Percentiles rank a stretch among this genome's conserved stretches.
Evolutionary conservation across 306 rosid species (phyloP).

Genomic region (Cucurbita argyrosperma): DNA sequence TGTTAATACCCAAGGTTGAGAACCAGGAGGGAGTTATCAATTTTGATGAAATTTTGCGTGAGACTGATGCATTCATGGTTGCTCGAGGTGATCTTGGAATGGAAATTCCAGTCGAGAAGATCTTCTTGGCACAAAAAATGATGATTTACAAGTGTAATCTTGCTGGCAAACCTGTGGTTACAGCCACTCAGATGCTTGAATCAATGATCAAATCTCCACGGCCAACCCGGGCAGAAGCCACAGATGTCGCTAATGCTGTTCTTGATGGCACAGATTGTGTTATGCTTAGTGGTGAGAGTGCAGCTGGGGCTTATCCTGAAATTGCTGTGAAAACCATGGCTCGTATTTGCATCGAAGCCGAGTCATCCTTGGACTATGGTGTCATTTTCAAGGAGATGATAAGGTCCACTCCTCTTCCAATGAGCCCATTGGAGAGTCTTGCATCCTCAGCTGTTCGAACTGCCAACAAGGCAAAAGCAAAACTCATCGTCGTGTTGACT

Average conservation of each 20-base stretch:
- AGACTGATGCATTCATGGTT: slow-evolving; percentile 96
- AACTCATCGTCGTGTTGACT: slow-evolving; percentile 77
- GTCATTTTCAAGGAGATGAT: slow-evolving; percentile 94
- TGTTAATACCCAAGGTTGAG: slow-evolving; percentile 52
- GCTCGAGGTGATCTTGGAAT: slow-evolving; percentile 99
- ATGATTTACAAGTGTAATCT: slow-evolving; percentile 96
- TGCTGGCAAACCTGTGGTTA: slow-evolving; percentile 89
- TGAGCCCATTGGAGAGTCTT: slow-evolving; percentile 97
- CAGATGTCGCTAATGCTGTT: slow-evolving; percentile 90
- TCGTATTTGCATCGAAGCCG: slow-evolving; percentile 83
- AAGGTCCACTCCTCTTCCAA: slow-evolving; percentile 82
- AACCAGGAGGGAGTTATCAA: slow-evolving; percentile 94
- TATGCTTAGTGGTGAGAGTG: slow-evolving; percentile 98
- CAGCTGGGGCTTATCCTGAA: slow-evolving; percentile 91
- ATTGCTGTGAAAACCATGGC: slow-evolving; percentile 88
- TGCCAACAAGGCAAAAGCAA: slow-evolving; percentile 81
- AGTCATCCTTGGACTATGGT: slow-evolving; percentile 80
- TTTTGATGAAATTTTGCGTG: slow-evolving; percentile 89
- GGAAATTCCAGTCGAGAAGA: slow-evolving; percentile 97
- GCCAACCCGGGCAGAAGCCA: slow-evolving; percentile 94
- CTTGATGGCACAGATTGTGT: slow-evolving; percentile 96
- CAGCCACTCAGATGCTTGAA: slow-evolving; percentile 98
- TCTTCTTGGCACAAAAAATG: slow-evolving; percentile 90
- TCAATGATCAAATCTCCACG: slow-evolving; percentile 96
- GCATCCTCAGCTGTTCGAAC: slow-evolving; percentile 94